These are phyloP conservation scores for Suillus americanus DNA, from an alignment of 768 basidiomycete species.

Conservation along the genomic window DNA sequence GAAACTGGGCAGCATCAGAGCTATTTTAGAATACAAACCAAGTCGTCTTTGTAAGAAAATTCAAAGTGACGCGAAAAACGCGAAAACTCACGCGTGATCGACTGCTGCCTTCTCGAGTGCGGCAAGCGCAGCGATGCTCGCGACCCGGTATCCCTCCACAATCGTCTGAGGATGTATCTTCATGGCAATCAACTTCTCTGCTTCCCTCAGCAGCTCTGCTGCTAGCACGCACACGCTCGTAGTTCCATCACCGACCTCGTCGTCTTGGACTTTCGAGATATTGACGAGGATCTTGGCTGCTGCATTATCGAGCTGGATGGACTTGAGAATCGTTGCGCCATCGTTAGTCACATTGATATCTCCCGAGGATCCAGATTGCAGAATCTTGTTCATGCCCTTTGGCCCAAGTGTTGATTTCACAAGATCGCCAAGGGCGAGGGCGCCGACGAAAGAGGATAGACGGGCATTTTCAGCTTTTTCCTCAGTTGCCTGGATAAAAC, in stretches of 20 bases:
- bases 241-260: conserved; percentile 97
- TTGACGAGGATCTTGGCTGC: conserved; percentile 99
- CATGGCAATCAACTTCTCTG: conserved; percentile 88
- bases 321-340: conserved; percentile 96
- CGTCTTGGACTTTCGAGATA: conserved; percentile 99
- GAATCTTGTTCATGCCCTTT: conserved; percentile 99
- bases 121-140: conserved; percentile 77
- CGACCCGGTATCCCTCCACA: conserved; percentile 94
- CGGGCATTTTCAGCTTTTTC: conserved; percentile 98
- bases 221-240: conserved; percentile 91
- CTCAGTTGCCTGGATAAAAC: conserved; percentile 66
- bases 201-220: conserved; percentile 89
- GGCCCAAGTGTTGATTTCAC: conserved; percentile 98
- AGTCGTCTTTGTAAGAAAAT: background rate
- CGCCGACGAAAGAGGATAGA: conserved; percentile 96
- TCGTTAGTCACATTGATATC: conserved; percentile 98
- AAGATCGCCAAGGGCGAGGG: conserved; percentile 94
- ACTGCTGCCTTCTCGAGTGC: conserved; percentile 81
- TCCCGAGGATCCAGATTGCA: conserved; percentile 86
- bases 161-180: conserved; percentile 99
- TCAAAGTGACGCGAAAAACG: background rate
- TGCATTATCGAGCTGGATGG: conserved; percentile 96
- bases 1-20: conserved; percentile 71
- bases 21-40: conserved; percentile 35
- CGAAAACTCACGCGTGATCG: conserved; percentile 74